These are phyloP conservation scores for Pseudocercospora vitis DNA, from an alignment of 2,329 filamentous ascomycete species.

Conservation along the genomic window DNA sequence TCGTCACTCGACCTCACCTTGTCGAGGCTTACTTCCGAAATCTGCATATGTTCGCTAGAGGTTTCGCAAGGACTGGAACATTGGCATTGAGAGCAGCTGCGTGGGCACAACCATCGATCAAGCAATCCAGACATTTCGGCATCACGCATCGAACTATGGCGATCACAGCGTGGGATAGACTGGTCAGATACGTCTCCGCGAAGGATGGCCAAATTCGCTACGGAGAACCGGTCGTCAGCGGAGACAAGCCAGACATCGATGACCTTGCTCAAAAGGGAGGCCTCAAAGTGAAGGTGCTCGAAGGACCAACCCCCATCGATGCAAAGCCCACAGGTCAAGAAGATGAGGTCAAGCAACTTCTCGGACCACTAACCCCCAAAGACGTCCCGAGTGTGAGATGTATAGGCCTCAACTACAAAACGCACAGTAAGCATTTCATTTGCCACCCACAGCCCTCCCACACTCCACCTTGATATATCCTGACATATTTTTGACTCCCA, in stretches of 20 bases:
- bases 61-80: background rate
- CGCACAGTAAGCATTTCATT: slow-evolving; percentile 44
- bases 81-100: background rate
- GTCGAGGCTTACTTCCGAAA: background rate
- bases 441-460: background rate
- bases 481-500: background rate
- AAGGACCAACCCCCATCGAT: slow-evolving; percentile 45
- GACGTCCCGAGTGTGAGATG: slow-evolving; percentile 60
- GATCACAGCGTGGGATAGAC: slow-evolving; percentile 53
- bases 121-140: background rate
- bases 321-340: slow-evolving; percentile 57
- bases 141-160: slow-evolving; percentile 7
- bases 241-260: slow-evolving; percentile 35
- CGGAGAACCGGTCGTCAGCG: slow-evolving; percentile 64
- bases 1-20: background rate
- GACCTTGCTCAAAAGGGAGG: slow-evolving; percentile 41
- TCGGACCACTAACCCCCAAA: slow-evolving; percentile 52
- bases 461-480: background rate
- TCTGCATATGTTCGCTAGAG: background rate
- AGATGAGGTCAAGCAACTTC: slow-evolving; percentile 54
- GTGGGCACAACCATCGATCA: background rate
- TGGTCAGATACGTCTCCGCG: slow-evolving; percentile 68
- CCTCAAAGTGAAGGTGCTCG: slow-evolving; percentile 55
- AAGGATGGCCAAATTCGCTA: slow-evolving; percentile 70
- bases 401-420: slow-evolving; percentile 61